These are phyloP conservation scores for Terfezia claveryi DNA, from an alignment of 495 filamentous ascomycete species.

Conservation along the genomic window DNA sequence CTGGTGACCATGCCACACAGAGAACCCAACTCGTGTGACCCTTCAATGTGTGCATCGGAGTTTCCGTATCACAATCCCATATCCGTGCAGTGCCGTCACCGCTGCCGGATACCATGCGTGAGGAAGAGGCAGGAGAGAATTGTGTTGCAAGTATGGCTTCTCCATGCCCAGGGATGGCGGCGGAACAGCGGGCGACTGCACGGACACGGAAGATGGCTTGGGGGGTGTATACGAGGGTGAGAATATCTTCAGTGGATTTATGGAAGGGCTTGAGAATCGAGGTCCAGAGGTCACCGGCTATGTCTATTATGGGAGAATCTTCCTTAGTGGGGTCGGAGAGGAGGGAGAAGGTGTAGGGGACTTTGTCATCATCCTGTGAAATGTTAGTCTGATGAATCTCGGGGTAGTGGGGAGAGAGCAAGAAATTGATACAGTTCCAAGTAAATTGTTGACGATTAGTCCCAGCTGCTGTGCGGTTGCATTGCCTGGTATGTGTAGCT, in stretches of 20 bases:
- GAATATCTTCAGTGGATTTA: conserved; percentile 46
- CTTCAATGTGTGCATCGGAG: conserved; percentile 69
- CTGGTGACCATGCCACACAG: conserved; percentile 65
- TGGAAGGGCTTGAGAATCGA: conserved; percentile 39
- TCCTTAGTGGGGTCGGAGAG: conserved; percentile 25
- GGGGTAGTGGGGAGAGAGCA: background rate
- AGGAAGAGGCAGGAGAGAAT: conserved; percentile 66
- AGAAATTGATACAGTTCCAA: conserved; percentile 44
- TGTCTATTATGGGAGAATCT: conserved; percentile 31
- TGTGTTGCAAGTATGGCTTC: conserved; percentile 73
- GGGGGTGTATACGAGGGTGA: conserved; percentile 63
- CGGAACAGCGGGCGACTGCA: conserved; percentile 71
- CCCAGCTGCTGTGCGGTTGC: conserved; percentile 78
- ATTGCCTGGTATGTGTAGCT: conserved; percentile 46
- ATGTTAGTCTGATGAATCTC: background rate
- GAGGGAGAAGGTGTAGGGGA: conserved; percentile 74
- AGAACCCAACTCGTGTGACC: conserved; percentile 90
- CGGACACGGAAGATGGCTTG: conserved; percentile 90
- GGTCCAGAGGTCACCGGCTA: conserved; percentile 55
- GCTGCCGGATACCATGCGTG: conserved; percentile 66
- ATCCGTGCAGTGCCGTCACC: conserved; percentile 83
- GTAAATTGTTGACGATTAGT: conserved; percentile 67
- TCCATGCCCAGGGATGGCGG: conserved; percentile 74
- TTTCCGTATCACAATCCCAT: conserved; percentile 92
- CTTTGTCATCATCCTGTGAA: conserved; percentile 37